Evolutionary conservation across 495 filamentous ascomycete species (phyloP), one percentile per base, ranked within the genome.

Genomic region (Cercophora scortea): DNA sequence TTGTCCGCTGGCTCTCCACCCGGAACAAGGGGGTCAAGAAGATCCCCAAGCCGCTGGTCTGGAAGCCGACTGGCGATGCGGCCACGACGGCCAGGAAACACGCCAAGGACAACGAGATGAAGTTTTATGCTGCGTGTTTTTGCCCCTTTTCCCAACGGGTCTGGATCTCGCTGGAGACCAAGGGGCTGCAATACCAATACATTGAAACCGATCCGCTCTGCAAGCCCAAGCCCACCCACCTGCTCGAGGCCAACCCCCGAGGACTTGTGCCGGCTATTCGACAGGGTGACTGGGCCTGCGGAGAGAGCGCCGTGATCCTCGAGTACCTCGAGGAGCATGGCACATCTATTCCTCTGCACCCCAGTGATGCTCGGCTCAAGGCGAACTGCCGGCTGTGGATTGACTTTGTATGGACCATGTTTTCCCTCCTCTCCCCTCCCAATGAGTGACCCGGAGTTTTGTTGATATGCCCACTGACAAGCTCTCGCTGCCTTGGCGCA

Each of bases 91-190:
- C 78, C 4, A 78, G 80, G 60, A 82, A 77, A 34, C 91, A 88
- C 59, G 75, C 79, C 12, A 80, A 82, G 53, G 85, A 88, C 6
- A 67, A 80, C 48, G 83, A 85, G 17, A 69, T 96, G 39, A 93
- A 91, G 69, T 70, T 97, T 7, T 95, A 84, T 69, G 89, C 89
- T 42, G 88, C 85, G 62, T 94, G 90, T 69, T 96, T 95, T 67
- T 96, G 91, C 57, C 70, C 71, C 53, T 96, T 95, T 66, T 90
- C 93, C 2, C 91, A 96, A 69, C 84, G 92, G 11, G 89, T 95
- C 16, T 97, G 92, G 92, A 95, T 97, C 56, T 84, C 92, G 7
- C 75, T 97, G n/a, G 90, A 97, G 67, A 70, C 83, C 47, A 96
- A 95, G 64, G 77, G 81, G 6, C 75, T 95, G 41, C 73, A 74